Evolutionary conservation across 73 alveolate species (phyloP).

Genomic region (Effrenium voratum): DNA sequence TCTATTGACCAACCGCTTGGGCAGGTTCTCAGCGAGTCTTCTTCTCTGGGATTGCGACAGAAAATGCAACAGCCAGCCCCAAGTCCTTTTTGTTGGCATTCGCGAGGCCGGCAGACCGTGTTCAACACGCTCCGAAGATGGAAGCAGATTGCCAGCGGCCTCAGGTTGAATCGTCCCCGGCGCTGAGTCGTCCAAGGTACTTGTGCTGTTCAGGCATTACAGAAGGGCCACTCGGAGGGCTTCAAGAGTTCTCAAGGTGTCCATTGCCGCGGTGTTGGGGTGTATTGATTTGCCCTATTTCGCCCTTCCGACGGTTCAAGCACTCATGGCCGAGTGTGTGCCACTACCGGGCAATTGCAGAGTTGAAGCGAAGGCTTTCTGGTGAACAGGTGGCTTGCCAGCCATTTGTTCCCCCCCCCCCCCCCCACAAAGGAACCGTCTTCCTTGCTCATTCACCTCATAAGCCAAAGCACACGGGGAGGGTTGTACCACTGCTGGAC

Average conservation of each 20-base stretch:
- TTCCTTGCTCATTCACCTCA: no score
- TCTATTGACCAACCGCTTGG: no score
- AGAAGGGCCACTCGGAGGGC: not conserved
- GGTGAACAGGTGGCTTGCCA: no score
- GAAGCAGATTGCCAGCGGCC: conserved; percentile 86
- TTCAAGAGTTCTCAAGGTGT: not conserved
- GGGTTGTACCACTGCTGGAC: no score
- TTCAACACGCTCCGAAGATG: conserved; percentile 89
- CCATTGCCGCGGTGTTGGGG: not conserved
- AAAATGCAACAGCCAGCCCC: not conserved
- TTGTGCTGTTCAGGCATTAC: not conserved
- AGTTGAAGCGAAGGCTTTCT: no score
- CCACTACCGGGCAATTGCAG: no score
- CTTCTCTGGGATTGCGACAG: not conserved
- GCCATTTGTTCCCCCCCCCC: no score
- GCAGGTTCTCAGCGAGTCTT: no score
- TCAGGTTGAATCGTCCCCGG: not conserved
- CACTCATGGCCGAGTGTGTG: not conserved
- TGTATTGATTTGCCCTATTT: not conserved
- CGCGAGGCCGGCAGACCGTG: conserved; percentile 75
- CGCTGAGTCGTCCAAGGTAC: not conserved
- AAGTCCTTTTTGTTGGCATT: not conserved
- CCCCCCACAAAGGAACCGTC: no score
- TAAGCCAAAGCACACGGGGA: no score
- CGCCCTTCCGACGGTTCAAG: not conserved